Conservation (phyloP, 2,329 filamentous ascomycete species). For the Alternaria postmessia region DNA sequence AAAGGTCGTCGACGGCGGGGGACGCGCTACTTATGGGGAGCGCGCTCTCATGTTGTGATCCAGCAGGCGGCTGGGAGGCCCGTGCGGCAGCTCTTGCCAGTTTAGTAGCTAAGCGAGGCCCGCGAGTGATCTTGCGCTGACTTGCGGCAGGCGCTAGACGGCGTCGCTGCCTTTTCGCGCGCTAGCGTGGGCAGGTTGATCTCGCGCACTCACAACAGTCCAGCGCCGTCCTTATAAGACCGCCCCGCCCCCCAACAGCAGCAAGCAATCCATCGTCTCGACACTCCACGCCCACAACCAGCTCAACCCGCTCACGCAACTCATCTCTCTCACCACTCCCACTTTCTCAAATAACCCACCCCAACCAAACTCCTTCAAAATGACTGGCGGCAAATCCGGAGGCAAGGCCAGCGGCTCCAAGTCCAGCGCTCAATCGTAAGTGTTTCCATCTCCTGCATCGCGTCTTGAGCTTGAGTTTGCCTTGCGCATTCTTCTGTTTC, state of each 20-base stretch:
- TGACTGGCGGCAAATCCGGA: slow-evolving; percentile 99
- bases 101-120: slow-evolving; percentile 34
- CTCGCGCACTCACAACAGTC: slow-evolving; percentile 52
- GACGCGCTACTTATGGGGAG: slow-evolving; percentile 54
- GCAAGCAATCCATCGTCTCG: slow-evolving; percentile 53
- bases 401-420: slow-evolving; percentile 99
- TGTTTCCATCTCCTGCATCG: slow-evolving; percentile 44
- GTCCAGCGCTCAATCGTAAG: slow-evolving; percentile 96
- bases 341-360: slow-evolving; percentile 43
- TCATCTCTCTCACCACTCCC: slow-evolving; percentile 31
- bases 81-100: slow-evolving; percentile 41
- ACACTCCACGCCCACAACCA: slow-evolving; percentile 45
- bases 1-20: slow-evolving; percentile 51
- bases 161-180: slow-evolving; percentile 32
- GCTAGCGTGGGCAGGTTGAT: slow-evolving; percentile 49
- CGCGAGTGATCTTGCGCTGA: slow-evolving; percentile 36
- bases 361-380: slow-evolving; percentile 70
- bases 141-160: slow-evolving; percentile 22
- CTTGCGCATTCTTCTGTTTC: slow-evolving; percentile 10
- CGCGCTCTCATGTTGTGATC: slow-evolving; percentile 52
- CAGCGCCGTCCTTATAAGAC: slow-evolving; percentile 52
- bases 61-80: slow-evolving; percentile 42
- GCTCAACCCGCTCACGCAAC: slow-evolving; percentile 25
- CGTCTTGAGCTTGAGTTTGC: slow-evolving; percentile 9
- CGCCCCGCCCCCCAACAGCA: slow-evolving; percentile 47